phyloP scores from a whole-genome alignment of 345 rosid species.

The Rubroshorea leprosula region DNA sequence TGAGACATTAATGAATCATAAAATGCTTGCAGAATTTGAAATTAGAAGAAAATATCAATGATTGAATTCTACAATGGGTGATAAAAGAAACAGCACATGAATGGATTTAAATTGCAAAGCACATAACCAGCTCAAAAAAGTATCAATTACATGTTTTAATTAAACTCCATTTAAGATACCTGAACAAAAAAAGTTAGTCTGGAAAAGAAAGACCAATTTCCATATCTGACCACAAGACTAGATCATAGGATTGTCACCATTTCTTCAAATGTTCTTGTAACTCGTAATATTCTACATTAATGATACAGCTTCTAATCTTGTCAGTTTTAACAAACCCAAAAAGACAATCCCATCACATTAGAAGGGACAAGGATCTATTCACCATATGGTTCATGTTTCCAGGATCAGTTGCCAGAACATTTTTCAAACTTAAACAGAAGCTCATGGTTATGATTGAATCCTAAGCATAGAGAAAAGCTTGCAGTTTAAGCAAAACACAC shows the following conservation, averaged over 20 bases:
- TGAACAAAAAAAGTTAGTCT: too few relatives aligned
- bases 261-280: neutral
- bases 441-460: neutral
- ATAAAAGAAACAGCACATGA: neutral
- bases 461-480: too few relatives aligned
- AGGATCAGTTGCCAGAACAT: neutral
- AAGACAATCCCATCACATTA: neutral
- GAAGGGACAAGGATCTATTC: neutral
- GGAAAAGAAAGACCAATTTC: too few relatives aligned
- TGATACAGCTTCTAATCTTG: neutral
- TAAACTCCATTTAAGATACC: neutral
- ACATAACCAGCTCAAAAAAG: neutral
- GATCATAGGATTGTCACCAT: too few relatives aligned
- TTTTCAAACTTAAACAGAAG: neutral
- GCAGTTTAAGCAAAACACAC: neutral
- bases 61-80: neutral
- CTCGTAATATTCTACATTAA: too few relatives aligned
- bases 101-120: neutral
- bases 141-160: neutral
- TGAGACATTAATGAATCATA: slow-evolving; percentile 23
- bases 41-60: neutral
- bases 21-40: slow-evolving; percentile 4
- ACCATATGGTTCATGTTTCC: neutral
- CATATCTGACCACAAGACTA: too few relatives aligned
- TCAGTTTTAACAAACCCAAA: neutral